Base-by-base conservation (phyloP, 345 rosid genomes). In the Microcos paniculata region DNA sequence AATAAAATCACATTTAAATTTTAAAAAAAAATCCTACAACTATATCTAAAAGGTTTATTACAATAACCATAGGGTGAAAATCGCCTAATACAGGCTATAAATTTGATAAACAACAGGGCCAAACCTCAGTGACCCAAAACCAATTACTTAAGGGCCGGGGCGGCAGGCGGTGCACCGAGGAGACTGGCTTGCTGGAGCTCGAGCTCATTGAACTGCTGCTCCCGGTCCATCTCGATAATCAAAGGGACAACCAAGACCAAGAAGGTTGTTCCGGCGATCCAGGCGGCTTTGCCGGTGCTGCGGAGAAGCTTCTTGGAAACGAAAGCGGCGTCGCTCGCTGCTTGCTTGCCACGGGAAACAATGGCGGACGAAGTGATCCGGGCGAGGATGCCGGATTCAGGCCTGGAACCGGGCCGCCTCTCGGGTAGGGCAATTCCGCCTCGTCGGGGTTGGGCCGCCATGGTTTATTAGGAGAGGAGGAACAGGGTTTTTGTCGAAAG, bases 251-350 rank as follows among this genome's bases (percentile, higher is more conserved):
- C 87, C 24, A 94, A 84, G 76, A 94, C 82, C 48, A 94, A 80
- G 77, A 89, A 78, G 31, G 94, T 90, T 33, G 98, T 90, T 3
- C 98, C 94, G 9, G 90, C 94, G 57, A 92, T 78, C 97, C 94
- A 91, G 24, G 94, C 94, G 8, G 97, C 98, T 85, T 89, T 90
- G 8, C 90, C 98, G 6, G 97, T 92, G 82, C 97, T 91, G 63
- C 82, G 80, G 43, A 94, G 83, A 78, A 94, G 92, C 83, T 87
- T 92, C 81, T 88, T 90, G 78, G 98, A 72, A 38, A 90, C 93
- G 78, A 79, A 79, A 1, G 81, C 85, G 72, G 91, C 82, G 71
- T 89, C 88, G 85, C 74, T 71, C 8, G 87, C 89, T 3, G 84
- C 88, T 42, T 80, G 88, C 87, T 84, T 91, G 64, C 92, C 94